Percentiles rank a stretch among this genome's conserved stretches.
Evolutionary conservation across 2,329 filamentous ascomycete species (phyloP).

Genomic region (Penicillium sp.): DNA sequence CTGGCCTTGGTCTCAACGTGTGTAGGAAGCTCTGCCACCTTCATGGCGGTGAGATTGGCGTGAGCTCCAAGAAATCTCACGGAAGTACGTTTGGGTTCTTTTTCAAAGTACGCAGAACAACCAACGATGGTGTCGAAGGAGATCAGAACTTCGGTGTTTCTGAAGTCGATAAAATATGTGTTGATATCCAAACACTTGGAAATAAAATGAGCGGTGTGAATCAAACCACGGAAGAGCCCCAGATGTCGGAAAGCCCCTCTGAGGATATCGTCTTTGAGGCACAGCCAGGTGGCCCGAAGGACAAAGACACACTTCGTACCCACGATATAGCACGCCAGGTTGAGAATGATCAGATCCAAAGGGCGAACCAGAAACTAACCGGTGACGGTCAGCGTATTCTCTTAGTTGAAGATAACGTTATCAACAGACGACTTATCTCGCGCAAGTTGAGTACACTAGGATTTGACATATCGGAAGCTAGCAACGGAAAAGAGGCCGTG

Average conservation of each 20-base stretch:
- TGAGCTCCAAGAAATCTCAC: constrained; percentile 57
- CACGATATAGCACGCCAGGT: constrained; percentile 6
- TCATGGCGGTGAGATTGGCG: constrained; percentile 76
- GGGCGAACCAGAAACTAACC: neutral
- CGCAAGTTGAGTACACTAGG: constrained; percentile 39
- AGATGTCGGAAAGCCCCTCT: constrained; percentile 17
- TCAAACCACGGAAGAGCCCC: constrained; percentile 9
- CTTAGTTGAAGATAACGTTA: constrained; percentile 48
- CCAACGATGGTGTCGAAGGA: neutral
- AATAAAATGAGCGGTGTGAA: constrained; percentile 19
- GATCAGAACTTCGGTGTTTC: neutral
- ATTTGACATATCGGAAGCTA: constrained; percentile 37
- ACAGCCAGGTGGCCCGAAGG: constrained; percentile 1
- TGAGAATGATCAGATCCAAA: neutral
- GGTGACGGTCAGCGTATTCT: constrained; percentile 29
- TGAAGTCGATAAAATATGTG: constrained; percentile 19
- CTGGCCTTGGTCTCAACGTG: constrained; percentile 76
- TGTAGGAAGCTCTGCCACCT: constrained; percentile 76
- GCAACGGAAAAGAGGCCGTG: constrained; percentile 46
- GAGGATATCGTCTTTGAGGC: constrained; percentile 15
- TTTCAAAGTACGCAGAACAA: constrained; percentile 47
- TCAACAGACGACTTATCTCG: constrained; percentile 44
- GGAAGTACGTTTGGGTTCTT: constrained; percentile 62
- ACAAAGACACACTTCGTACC: constrained; percentile 14
- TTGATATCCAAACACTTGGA: constrained; percentile 21